A percentile compares a stretch with the other conserved stretches of the same genome.
Conservation (phyloP, 768 basidiomycete genomes). For the Mycena rosella region DNA sequence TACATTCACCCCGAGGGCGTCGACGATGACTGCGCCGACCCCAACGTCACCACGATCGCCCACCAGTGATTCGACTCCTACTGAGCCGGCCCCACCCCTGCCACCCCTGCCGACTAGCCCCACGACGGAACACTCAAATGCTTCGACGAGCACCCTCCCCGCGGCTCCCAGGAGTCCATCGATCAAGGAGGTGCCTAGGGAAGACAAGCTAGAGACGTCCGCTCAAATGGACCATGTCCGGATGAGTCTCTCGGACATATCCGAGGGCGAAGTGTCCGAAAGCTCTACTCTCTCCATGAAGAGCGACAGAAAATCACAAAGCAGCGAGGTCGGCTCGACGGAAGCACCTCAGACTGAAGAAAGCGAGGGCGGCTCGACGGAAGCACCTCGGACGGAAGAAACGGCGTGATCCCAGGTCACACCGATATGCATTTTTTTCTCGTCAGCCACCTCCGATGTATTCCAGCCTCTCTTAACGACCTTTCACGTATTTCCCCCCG, state of each 20-base stretch:
- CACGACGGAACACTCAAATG: slow-evolving; percentile 24
- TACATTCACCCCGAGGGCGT: not conserved
- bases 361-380: not conserved
- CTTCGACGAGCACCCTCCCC: slow-evolving; percentile 29
- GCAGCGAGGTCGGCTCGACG: not conserved
- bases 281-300: slow-evolving; percentile 24
- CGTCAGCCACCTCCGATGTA: slow-evolving; percentile 22
- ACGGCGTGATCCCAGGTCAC: too few species aligned
- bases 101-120: slow-evolving; percentile 3
- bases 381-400: too few species aligned
- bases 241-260: slow-evolving; percentile 35
- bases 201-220: slow-evolving; percentile 12
- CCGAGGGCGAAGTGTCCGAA: slow-evolving; percentile 33
- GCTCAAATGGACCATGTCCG: slow-evolving; percentile 31
- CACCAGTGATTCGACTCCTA: slow-evolving; percentile 20
- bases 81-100: slow-evolving; percentile 1
- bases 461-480: slow-evolving; percentile 3
- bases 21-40: not conserved
- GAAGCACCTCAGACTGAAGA: not conserved
- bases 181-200: slow-evolving; percentile 4
- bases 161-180: not conserved
- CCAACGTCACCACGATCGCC: not conserved
- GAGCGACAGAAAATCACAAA: not conserved
- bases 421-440: slow-evolving; percentile 7
- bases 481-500: not conserved